Conservation (phyloP, 2,329 filamentous ascomycete species). For the Xylaria sp. region DNA sequence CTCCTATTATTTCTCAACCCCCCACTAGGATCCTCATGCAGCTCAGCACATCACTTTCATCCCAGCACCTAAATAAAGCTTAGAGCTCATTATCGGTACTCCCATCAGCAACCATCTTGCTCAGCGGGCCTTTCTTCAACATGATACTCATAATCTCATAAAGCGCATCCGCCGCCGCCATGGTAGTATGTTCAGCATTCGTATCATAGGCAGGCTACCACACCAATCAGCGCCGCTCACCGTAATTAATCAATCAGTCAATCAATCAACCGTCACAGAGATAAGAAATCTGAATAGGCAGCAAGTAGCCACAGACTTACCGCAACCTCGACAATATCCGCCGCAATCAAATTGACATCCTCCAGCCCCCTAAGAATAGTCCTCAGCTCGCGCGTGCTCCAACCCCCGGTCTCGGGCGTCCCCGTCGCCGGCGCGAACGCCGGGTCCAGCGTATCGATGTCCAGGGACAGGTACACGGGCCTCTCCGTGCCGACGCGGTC, state of each 20-base stretch:
- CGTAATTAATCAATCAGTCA: no score
- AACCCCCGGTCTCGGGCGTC: constrained; percentile 80
- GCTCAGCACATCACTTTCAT: neutral
- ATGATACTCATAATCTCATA: constrained; percentile 80
- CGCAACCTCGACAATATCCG: constrained; percentile 80
- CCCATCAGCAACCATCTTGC: constrained; percentile 44
- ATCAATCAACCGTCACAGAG: neutral
- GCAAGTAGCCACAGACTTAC: constrained; percentile 47
- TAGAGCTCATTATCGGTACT: constrained; percentile 38
- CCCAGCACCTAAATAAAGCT: constrained; percentile 4
- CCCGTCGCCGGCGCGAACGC: constrained; percentile 82
- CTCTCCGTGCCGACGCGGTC: constrained; percentile 78
- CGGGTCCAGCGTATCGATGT: constrained; percentile 90
- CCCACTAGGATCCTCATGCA: neutral
- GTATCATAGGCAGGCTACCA: constrained; percentile 68
- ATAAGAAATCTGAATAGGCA: neutral
- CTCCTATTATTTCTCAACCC: neutral
- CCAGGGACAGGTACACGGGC: constrained; percentile 84
- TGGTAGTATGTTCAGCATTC: constrained; percentile 68
- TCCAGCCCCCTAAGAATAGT: constrained; percentile 78
- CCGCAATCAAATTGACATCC: constrained; percentile 74
- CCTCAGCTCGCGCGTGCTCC: constrained; percentile 77
- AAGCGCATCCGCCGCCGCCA: constrained; percentile 71
- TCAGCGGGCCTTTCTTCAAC: constrained; percentile 75
- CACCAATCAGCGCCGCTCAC: neutral